phyloP scores from a whole-genome alignment of 2,329 filamentous ascomycete species.

The Colletotrichum siamense region DNA sequence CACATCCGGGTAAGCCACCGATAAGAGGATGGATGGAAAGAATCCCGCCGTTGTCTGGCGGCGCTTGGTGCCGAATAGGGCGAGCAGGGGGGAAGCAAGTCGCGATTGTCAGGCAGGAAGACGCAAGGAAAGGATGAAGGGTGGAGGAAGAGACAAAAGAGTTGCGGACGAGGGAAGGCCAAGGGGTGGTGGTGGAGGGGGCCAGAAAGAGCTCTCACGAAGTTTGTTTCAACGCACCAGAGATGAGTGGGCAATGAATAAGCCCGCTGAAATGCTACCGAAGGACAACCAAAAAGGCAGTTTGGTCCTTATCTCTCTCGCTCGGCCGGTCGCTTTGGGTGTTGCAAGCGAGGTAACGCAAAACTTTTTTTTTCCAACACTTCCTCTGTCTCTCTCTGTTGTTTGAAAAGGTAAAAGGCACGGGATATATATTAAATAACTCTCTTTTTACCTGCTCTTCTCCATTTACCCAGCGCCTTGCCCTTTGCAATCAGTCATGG shows the following conservation, averaged over 20 bases:
- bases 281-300: not conserved
- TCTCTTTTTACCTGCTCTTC: not conserved
- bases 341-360: not conserved
- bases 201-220: slow-evolving; percentile 9
- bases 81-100: not conserved
- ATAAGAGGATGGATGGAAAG: not conserved
- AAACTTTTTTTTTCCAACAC: not conserved
- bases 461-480: not conserved
- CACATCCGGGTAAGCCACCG: not conserved
- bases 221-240: slow-evolving; percentile 10
- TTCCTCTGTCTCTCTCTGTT: not conserved
- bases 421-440: not conserved
- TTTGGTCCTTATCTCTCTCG: not conserved
- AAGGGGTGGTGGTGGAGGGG: not conserved
- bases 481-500: slow-evolving; percentile 5
- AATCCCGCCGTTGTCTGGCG: not conserved
- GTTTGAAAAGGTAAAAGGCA: not conserved
- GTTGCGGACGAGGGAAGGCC: not conserved
- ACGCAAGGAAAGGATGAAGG: not conserved
- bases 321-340: not conserved
- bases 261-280: not conserved
- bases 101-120: not conserved
- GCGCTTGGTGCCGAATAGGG: not conserved
- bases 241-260: not conserved
- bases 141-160: not conserved